A percentile compares a stretch with the other conserved stretches of the same genome.
These are phyloP conservation scores for Arachnomyces sp. DNA, from an alignment of 2,329 filamentous ascomycete genomes.

Conservation along the genomic window DNA sequence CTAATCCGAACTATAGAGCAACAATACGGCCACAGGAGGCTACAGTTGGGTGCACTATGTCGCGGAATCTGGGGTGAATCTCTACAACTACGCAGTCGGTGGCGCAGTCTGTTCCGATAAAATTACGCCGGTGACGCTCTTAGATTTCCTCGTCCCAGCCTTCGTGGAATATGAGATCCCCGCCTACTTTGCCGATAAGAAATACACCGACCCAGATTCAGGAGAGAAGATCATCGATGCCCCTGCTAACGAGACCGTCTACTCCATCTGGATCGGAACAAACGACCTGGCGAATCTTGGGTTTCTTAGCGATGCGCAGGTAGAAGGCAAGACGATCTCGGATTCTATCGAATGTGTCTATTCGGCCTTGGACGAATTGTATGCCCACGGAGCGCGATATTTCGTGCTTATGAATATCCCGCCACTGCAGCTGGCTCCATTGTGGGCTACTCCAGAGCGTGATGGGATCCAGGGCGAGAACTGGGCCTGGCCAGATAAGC, in stretches of 20 bases:
- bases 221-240: slow-evolving; percentile 29
- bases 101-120: slow-evolving; percentile 66
- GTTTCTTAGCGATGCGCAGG: slow-evolving; percentile 59
- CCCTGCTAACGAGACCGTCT: slow-evolving; percentile 55
- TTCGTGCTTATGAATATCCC: slow-evolving; percentile 65
- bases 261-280: slow-evolving; percentile 71
- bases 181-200: slow-evolving; percentile 22
- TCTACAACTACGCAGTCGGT: slow-evolving; percentile 61
- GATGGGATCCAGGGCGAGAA: slow-evolving; percentile 34
- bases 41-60: slow-evolving; percentile 62
- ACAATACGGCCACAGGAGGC: slow-evolving; percentile 55
- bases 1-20: slow-evolving; percentile 25
- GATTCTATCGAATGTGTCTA: slow-evolving; percentile 64
- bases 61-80: slow-evolving; percentile 43
- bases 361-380: slow-evolving; percentile 52
- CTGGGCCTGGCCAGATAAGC: slow-evolving; percentile 42
- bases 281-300: slow-evolving; percentile 63
- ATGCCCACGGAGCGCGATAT: slow-evolving; percentile 56
- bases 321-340: slow-evolving; percentile 49
- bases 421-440: slow-evolving; percentile 58
- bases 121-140: slow-evolving; percentile 52
- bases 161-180: slow-evolving; percentile 55
- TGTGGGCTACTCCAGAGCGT: slow-evolving; percentile 50
- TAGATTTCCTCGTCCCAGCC: slow-evolving; percentile 52
- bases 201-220: slow-evolving; percentile 10